phyloP scores from a whole-genome alignment of 352 stramenopile genomes.

The Pythium insidiosum region DNA sequence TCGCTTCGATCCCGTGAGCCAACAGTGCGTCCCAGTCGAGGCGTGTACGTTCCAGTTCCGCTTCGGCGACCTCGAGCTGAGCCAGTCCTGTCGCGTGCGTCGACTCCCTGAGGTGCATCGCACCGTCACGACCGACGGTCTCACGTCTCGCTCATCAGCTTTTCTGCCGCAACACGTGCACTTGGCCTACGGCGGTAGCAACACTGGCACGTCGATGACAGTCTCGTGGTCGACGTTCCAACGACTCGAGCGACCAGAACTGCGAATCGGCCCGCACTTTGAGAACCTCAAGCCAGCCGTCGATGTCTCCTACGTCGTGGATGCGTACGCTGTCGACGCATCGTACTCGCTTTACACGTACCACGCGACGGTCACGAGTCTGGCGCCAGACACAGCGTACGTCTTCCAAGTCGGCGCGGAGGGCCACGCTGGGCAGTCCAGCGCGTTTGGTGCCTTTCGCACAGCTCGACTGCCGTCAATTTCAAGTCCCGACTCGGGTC shows the following conservation, averaged over 20 bases:
- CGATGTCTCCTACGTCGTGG: background rate
- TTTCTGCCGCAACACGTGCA: conserved; percentile 24
- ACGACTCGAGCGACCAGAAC: conserved; percentile 1
- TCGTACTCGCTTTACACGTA: conserved; percentile 13
- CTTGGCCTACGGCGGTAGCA: conserved; percentile 16
- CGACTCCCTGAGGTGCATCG: conserved; percentile 1
- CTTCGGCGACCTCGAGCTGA: conserved; percentile 13
- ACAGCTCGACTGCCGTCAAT: no score
- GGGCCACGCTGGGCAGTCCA: background rate
- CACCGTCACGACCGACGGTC: no score
- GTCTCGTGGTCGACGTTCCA: conserved; percentile 21
- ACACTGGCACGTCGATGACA: conserved; percentile 18
- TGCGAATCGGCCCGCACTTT: conserved; percentile 11
- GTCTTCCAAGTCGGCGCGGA: conserved; percentile 15
- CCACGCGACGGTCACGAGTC: conserved; percentile 16
- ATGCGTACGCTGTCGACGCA: conserved; percentile 14
- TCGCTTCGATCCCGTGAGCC: conserved; percentile 3
- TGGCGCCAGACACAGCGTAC: conserved; percentile 17
- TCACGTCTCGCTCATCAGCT: no score
- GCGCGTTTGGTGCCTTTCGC: no score
- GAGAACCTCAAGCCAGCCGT: conserved; percentile 3
- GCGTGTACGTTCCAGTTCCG: conserved; percentile 16
- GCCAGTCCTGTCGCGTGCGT: conserved; percentile 17
- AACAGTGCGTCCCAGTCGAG: conserved; percentile 4
- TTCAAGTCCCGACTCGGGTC: conserved; percentile 10